A percentile compares a stretch with the other conserved stretches of the same genome.
Conservation (phyloP, 2,329 filamentous ascomycete genomes). For the Aspergillus sp. region DNA sequence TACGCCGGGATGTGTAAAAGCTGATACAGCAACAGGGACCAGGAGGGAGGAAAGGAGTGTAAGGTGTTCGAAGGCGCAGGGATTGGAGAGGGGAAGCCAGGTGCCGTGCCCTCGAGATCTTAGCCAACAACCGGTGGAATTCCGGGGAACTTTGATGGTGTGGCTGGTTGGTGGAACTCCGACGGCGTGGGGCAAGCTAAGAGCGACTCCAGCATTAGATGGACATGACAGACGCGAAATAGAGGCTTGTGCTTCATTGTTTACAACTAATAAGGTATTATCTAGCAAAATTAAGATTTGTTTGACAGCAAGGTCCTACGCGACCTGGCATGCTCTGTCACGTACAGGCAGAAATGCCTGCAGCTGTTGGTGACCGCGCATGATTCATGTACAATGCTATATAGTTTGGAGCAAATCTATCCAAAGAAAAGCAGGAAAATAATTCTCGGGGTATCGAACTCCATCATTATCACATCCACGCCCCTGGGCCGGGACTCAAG, state of each 20-base stretch:
- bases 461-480: neutral
- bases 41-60: neutral
- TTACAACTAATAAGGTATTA: neutral
- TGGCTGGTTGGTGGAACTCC: constrained; percentile 12
- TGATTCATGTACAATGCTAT: neutral
- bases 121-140: neutral
- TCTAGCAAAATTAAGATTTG: neutral
- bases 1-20: neutral
- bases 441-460: constrained; percentile 11
- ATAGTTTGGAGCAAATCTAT: constrained; percentile 3
- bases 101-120: neutral
- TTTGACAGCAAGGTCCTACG: neutral
- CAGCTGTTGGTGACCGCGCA: neutral
- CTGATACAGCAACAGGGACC: neutral
- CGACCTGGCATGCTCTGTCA: too few relatives aligned
- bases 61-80: neutral
- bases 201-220: neutral
- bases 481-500: constrained; percentile 14
- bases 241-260: neutral
- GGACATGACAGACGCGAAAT: neutral
- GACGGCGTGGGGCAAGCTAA: constrained; percentile 10
- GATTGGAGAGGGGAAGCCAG: neutral
- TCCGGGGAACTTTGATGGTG: constrained; percentile 4
- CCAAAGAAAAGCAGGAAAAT: constrained; percentile 3
- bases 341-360: neutral